A percentile compares a stretch with the other conserved stretches of the same genome.
Conservation (phyloP, 495 filamentous ascomycete genomes). For the Aspergillus hancockii region DNA sequence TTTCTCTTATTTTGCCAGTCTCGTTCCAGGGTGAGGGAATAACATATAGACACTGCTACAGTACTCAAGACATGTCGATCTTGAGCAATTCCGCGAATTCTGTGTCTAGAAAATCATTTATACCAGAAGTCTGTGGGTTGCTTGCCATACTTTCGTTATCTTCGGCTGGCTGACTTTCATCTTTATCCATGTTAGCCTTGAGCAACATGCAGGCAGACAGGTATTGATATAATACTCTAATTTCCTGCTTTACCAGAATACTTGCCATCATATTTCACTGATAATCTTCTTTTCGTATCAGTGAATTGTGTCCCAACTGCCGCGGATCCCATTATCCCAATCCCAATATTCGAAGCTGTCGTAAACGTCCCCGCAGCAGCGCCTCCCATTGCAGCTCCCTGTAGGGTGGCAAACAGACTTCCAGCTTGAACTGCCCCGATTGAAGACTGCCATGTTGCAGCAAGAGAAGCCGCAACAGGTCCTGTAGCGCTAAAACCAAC, state of each 20-base stretch:
- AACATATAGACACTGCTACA: not conserved
- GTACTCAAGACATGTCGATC: constrained; percentile 4
- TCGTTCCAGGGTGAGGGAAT: no score
- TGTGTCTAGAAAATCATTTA: not conserved
- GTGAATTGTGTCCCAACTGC: constrained; percentile 4
- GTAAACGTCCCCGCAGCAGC: constrained; percentile 14
- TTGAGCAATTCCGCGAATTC: not conserved
- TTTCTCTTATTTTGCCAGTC: no score
- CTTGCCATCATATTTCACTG: not conserved
- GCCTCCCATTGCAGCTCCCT: constrained; percentile 12
- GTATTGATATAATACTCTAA: constrained; percentile 4
- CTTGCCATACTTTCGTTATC: not conserved
- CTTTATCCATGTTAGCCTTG: constrained; percentile 11
- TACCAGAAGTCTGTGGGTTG: not conserved
- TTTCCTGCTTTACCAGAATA: not conserved
- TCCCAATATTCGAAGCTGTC: constrained; percentile 13
- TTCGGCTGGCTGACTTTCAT: not conserved
- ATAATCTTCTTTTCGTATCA: not conserved
- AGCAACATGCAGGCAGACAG: constrained; percentile 1
- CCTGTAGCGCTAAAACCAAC: no score
- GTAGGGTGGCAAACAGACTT: constrained; percentile 8
- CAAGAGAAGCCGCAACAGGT: no score
- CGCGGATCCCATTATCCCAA: constrained; percentile 12
- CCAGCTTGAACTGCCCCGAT: no score
- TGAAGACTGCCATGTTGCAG: no score